These are phyloP conservation scores for Aspergillus sp. DNA, from an alignment of 2,329 filamentous ascomycete species.

Conservation along the genomic window DNA sequence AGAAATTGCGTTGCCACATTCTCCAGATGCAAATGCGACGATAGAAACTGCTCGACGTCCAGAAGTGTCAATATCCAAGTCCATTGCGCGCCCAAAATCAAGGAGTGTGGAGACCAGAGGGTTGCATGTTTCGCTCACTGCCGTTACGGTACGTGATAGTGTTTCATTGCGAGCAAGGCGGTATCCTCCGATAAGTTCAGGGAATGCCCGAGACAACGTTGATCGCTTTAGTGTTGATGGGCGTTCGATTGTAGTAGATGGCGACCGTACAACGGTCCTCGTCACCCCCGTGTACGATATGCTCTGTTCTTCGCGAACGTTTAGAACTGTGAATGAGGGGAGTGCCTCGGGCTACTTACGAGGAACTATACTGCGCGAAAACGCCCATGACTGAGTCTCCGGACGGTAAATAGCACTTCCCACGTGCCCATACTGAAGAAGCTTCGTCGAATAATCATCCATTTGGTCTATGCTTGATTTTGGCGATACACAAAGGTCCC, in stretches of 20 bases:
- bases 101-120: slow-evolving; percentile 44
- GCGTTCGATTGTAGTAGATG: slow-evolving; percentile 14
- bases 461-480: slow-evolving; percentile 50
- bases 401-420: slow-evolving; percentile 52
- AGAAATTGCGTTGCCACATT: slow-evolving; percentile 48
- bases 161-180: slow-evolving; percentile 29
- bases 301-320: slow-evolving; percentile 16
- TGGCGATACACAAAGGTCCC: slow-evolving; percentile 25
- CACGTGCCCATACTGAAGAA: slow-evolving; percentile 60
- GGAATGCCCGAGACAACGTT: slow-evolving; percentile 29
- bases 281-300: slow-evolving; percentile 34
- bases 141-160: slow-evolving; percentile 32
- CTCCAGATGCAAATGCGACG: slow-evolving; percentile 41
- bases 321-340: not conserved
- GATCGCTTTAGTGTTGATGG: slow-evolving; percentile 21
- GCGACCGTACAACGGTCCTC: slow-evolving; percentile 26
- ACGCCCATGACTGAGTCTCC: slow-evolving; percentile 51
- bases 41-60: slow-evolving; percentile 34
- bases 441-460: slow-evolving; percentile 52
- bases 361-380: slow-evolving; percentile 38
- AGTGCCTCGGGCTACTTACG: slow-evolving; percentile 20
- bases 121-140: slow-evolving; percentile 31
- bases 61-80: slow-evolving; percentile 30
- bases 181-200: slow-evolving; percentile 38
- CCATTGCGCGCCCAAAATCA: slow-evolving; percentile 50